phyloP scores from a whole-genome alignment of 2,329 filamentous ascomycete genomes.

The Epicoccum nigrum region DNA sequence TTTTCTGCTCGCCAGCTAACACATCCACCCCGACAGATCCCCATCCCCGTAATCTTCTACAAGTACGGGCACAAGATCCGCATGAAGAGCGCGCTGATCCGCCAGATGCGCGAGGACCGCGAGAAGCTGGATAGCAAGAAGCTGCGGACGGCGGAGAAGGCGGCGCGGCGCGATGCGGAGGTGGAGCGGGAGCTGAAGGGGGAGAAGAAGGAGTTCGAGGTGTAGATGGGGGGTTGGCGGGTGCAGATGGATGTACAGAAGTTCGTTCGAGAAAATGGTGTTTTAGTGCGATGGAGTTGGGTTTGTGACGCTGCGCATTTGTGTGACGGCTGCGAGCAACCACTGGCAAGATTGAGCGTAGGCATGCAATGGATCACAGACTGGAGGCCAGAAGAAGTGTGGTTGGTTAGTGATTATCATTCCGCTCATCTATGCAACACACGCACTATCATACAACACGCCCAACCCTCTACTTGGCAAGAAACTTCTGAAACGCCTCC shows the following conservation, averaged over 20 bases:
- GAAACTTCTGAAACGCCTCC: conserved; percentile 90
- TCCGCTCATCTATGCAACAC: neutral
- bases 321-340: no score
- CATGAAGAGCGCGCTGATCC: conserved; percentile 61
- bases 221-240: no score
- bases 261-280: no score
- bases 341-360: no score
- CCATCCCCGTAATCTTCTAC: conserved; percentile 82
- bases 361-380: no score
- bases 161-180: conserved; percentile 49
- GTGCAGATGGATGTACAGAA: no score
- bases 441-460: neutral
- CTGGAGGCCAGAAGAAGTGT: no score
- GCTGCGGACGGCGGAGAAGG: conserved; percentile 45
- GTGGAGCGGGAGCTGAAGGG: conserved; percentile 6
- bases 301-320: no score
- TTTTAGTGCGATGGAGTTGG: no score
- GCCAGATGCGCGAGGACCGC: conserved; percentile 52
- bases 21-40: conserved; percentile 72
- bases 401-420: no score
- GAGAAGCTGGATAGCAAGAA: conserved; percentile 51
- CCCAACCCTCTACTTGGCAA: conserved; percentile 66
- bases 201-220: conserved; percentile 16
- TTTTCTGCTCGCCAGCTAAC: no score
- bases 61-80: conserved; percentile 63